Percentiles rank a stretch among this genome's conserved stretches.
Conservation (phyloP, 164 flowering plant genomes). For the Dillenia suffruticosa region DNA sequence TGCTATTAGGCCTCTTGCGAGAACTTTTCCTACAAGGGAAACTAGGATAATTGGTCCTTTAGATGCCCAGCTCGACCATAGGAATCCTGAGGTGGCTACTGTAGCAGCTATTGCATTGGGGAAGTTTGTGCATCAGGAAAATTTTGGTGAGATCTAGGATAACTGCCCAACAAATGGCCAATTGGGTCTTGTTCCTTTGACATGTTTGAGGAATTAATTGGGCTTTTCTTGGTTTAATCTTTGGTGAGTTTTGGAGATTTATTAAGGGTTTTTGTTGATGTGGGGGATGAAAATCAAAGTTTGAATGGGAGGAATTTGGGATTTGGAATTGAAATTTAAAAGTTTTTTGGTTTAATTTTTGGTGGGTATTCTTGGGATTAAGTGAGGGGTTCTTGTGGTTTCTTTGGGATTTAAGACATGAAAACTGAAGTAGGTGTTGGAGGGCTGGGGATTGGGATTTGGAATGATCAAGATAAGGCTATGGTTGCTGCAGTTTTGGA, state of each 20-base stretch:
- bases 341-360: constrained; percentile 8
- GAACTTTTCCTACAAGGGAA: constrained; percentile 73
- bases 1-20: constrained; percentile 71
- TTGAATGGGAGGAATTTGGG: neutral
- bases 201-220: no score
- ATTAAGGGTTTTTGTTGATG: no score
- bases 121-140: constrained; percentile 59
- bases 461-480: constrained; percentile 70
- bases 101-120: constrained; percentile 70
- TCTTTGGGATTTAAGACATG: constrained; percentile 18
- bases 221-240: no score
- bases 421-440: constrained; percentile 31
- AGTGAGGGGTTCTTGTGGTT: constrained; percentile 7
- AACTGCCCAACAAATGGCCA: no score
- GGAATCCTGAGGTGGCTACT: constrained; percentile 42
- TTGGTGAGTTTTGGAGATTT: no score
- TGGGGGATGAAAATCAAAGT: constrained; percentile 15
- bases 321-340: constrained; percentile 1
- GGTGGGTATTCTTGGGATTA: neutral
- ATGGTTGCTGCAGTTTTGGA: constrained; percentile 68
- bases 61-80: constrained; percentile 43
- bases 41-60: constrained; percentile 53
- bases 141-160: constrained; percentile 8
- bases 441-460: constrained; percentile 26
- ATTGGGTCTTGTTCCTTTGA: no score